Evolutionary conservation across 78 protist species (phyloP).

Genomic region (Guillardia theta): DNA sequence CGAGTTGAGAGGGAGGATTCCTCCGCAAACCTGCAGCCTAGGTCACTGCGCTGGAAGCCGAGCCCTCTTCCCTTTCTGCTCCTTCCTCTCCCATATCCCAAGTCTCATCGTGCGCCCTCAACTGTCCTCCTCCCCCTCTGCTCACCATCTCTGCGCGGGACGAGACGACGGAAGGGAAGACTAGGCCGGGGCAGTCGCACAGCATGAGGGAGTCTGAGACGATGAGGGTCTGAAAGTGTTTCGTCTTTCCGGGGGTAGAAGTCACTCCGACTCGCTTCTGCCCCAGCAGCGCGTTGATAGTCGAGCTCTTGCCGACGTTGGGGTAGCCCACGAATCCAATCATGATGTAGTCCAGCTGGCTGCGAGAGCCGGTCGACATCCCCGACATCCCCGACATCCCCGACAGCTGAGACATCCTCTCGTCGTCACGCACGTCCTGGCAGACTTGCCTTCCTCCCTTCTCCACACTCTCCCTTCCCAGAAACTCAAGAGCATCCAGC

Average conservation of each 20-base stretch:
- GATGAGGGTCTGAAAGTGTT: conserved; percentile 95
- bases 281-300: conserved; percentile 86
- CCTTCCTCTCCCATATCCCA: too few species aligned
- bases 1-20: background rate
- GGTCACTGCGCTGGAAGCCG: too few species aligned
- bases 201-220: conserved; percentile 61
- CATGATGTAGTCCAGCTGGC: background rate
- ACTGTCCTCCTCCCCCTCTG: too few species aligned
- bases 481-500: background rate
- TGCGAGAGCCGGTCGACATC: background rate
- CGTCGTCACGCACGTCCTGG: background rate
- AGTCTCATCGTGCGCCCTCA: too few species aligned
- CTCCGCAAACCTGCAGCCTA: too few species aligned
- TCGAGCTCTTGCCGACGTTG: conserved; percentile 95
- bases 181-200: conserved; percentile 98
- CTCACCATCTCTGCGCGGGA: conserved; percentile 60
- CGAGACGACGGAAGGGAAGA: conserved; percentile 87
- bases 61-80: too few species aligned
- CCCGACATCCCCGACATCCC: background rate
- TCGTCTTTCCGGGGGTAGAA: conserved; percentile 88
- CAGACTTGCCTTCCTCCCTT: background rate
- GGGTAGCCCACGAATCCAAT: conserved; percentile 98
- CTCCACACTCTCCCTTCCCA: background rate
- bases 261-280: conserved; percentile 23
- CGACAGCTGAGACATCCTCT: background rate